Evolutionary conservation across 257 asterid species (phyloP).

Genomic region (Ophiorrhiza pumila): DNA sequence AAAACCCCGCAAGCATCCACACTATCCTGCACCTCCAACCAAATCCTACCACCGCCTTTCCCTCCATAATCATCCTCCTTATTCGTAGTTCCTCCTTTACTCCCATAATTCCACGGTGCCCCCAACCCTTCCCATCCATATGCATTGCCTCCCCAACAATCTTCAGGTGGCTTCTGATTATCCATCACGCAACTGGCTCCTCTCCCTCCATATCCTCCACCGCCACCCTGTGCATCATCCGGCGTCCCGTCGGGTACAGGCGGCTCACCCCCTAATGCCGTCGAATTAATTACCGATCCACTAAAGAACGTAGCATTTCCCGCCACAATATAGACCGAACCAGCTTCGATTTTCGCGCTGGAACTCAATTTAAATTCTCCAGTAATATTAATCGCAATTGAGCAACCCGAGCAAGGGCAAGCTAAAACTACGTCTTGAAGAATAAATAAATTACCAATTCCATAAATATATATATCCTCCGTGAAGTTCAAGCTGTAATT

Average conservation of each 20-base stretch:
- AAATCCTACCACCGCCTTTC: conserved; percentile 80
- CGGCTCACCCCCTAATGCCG: conserved; percentile 59
- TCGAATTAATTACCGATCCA: conserved; percentile 55
- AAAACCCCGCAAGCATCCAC: conserved; percentile 46
- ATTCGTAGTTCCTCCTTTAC: conserved; percentile 77
- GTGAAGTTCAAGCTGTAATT: conserved; percentile 61
- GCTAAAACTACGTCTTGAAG: conserved; percentile 54
- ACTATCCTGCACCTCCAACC: conserved; percentile 43
- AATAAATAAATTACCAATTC: conserved; percentile 50
- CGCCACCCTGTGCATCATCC: conserved; percentile 56
- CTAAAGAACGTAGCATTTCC: conserved; percentile 48
- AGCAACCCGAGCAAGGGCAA: conserved; percentile 57
- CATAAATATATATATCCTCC: conserved; percentile 42
- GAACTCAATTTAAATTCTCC: conserved; percentile 52
- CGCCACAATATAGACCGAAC: conserved; percentile 47
- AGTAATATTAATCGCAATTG: conserved; percentile 47
- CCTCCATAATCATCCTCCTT: conserved; percentile 73
- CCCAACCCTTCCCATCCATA: conserved; percentile 71
- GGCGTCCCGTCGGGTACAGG: conserved; percentile 62
- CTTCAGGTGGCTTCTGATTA: conserved; percentile 66
- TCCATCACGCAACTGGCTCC: conserved; percentile 85
- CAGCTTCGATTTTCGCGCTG: conserved; percentile 43
- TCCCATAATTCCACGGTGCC: conserved; percentile 63
- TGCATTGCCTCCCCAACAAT: conserved; percentile 83
- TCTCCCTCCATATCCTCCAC: conserved; percentile 89